phyloP scores from a whole-genome alignment of 2,329 filamentous ascomycete species.

The Aschersonia sp. region DNA sequence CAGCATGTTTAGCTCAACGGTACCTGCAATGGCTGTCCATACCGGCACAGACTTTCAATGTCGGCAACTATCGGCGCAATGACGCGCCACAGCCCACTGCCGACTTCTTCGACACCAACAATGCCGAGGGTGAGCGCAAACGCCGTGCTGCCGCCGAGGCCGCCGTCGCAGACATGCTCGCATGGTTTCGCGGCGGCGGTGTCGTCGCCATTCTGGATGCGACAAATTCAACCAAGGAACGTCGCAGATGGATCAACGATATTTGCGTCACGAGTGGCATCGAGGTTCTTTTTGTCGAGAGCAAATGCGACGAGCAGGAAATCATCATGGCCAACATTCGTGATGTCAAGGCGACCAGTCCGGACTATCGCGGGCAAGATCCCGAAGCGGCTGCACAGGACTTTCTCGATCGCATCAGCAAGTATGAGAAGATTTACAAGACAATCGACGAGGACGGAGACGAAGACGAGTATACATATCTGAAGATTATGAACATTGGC shows the following conservation, averaged over 20 bases:
- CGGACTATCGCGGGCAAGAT: slow-evolving; percentile 88
- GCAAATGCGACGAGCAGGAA: slow-evolving; percentile 89
- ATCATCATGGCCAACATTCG: slow-evolving; percentile 97
- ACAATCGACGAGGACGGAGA: slow-evolving; percentile 70
- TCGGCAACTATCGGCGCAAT: slow-evolving; percentile 84
- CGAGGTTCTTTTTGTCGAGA: slow-evolving; percentile 91
- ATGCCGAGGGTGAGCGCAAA: slow-evolving; percentile 79
- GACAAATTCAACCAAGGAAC: slow-evolving; percentile 85
- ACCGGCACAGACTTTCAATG: slow-evolving; percentile 88
- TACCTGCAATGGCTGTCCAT: slow-evolving; percentile 97
- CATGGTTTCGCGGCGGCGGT: slow-evolving; percentile 73
- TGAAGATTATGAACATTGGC: slow-evolving; percentile 94
- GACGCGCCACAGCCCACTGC: slow-evolving; percentile 82
- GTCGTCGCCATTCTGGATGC: slow-evolving; percentile 90
- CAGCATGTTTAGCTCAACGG: slow-evolving; percentile 50
- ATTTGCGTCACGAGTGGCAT: slow-evolving; percentile 61
- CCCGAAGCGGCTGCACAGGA: slow-evolving; percentile 82
- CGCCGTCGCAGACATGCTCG: slow-evolving; percentile 83
- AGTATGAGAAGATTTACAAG: slow-evolving; percentile 95
- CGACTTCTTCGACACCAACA: slow-evolving; percentile 88
- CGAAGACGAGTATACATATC: slow-evolving; percentile 78
- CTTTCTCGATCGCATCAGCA: slow-evolving; percentile 85
- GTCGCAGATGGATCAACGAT: slow-evolving; percentile 83
- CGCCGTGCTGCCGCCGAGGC: slow-evolving; percentile 81
- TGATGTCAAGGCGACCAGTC: slow-evolving; percentile 92